Conservation (phyloP, 2,329 filamentous ascomycete species). For the Verticillium klebahnii region DNA sequence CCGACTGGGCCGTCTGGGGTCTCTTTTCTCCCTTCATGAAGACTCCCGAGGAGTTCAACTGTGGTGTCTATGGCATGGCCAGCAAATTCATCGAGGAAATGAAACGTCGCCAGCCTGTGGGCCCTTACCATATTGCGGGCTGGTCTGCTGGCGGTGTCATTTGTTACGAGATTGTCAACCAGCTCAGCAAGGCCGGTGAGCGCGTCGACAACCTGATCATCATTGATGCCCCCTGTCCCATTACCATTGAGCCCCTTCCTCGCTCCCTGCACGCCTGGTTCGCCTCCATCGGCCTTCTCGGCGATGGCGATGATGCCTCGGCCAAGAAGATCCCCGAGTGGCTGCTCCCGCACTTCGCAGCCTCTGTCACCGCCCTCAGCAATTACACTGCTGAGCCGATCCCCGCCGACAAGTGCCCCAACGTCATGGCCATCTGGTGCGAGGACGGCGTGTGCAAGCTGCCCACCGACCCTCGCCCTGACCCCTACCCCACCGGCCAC, state of each 20-base stretch:
- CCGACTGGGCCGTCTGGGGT: conserved; percentile 46
- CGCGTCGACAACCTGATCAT: conserved; percentile 56
- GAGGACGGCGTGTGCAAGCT: conserved; percentile 68
- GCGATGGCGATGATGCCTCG: conserved; percentile 48
- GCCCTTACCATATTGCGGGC: conserved; percentile 64
- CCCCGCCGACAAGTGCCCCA: conserved; percentile 52
- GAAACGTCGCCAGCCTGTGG: conserved; percentile 63
- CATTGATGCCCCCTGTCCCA: conserved; percentile 62
- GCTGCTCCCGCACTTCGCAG: conserved; percentile 69
- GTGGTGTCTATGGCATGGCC: conserved; percentile 51
- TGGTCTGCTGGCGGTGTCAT: conserved; percentile 77
- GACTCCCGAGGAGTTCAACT: conserved; percentile 50
- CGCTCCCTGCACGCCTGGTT: conserved; percentile 65
- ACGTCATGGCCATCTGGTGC: conserved; percentile 65
- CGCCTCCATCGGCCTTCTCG: conserved; percentile 66
- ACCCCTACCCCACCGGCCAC: conserved; percentile 54
- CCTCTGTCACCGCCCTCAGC: conserved; percentile 63
- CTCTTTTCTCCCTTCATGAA: conserved; percentile 61
- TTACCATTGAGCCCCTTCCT: conserved; percentile 65
- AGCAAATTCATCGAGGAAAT: conserved; percentile 51
- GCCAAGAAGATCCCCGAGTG: conserved; percentile 60
- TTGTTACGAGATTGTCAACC: conserved; percentile 61
- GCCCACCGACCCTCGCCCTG: conserved; percentile 60
- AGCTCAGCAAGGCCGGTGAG: conserved; percentile 54
- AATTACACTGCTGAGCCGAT: conserved; percentile 64